Evolutionary conservation across 2,329 filamentous ascomycete genomes (phyloP).

Genomic region (Alternaria burnsii): DNA sequence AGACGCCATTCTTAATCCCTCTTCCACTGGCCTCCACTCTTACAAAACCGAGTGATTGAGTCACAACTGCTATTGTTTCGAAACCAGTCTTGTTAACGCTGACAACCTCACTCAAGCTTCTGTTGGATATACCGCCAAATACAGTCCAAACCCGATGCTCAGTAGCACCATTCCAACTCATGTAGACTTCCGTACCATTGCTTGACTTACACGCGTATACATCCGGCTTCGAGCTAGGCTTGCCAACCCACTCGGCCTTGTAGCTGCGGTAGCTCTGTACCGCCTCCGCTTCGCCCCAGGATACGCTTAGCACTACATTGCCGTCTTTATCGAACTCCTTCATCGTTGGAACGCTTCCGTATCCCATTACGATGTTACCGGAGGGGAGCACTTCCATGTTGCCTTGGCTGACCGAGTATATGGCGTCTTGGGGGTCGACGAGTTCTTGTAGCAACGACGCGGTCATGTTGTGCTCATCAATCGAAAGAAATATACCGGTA

Average conservation of each 20-base stretch:
- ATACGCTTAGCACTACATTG: conserved; percentile 8
- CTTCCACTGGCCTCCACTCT: not conserved
- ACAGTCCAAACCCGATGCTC: conserved; percentile 12
- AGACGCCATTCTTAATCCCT: not conserved
- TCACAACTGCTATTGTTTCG: not conserved
- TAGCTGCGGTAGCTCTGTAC: conserved; percentile 20
- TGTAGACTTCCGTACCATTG: conserved; percentile 13
- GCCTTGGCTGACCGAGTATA: conserved; percentile 7
- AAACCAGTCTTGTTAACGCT: not conserved
- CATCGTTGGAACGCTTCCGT: conserved; percentile 13
- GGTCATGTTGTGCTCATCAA: conserved; percentile 12
- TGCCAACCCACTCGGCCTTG: conserved; percentile 17
- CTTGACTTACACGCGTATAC: conserved; percentile 10
- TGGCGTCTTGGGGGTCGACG: not conserved
- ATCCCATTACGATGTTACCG: conserved; percentile 10
- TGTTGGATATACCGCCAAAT: not conserved
- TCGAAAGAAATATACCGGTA: conserved; percentile 11
- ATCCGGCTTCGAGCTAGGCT: conserved; percentile 11
- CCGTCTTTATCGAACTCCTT: conserved; percentile 17
- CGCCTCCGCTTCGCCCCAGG: conserved; percentile 8
- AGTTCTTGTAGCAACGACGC: conserved; percentile 9
- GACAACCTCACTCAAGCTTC: not conserved
- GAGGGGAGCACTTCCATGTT: conserved; percentile 7
- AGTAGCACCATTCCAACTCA: conserved; percentile 23
- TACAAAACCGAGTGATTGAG: not conserved